phyloP scores from a whole-genome alignment of 257 asterid species.

The Mitragyna speciosa region DNA sequence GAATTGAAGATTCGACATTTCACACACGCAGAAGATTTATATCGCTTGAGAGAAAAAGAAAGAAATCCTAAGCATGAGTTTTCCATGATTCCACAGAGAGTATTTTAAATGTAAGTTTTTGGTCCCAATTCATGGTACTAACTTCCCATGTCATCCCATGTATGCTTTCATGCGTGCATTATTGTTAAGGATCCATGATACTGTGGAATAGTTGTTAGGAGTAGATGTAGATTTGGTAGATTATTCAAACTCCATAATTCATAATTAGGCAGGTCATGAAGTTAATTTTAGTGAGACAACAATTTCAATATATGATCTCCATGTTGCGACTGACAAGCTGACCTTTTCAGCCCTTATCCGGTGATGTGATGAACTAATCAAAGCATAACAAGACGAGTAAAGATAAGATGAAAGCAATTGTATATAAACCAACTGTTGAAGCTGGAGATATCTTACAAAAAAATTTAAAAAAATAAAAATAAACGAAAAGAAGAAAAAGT shows the following conservation, averaged over 20 bases:
- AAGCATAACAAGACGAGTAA: no score
- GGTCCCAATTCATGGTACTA: neutral
- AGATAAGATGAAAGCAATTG: no score
- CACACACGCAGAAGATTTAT: neutral
- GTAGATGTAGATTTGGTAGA: slow-evolving; percentile 16
- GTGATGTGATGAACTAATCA: no score
- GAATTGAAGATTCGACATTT: neutral
- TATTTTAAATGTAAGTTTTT: neutral
- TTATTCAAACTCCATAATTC: neutral
- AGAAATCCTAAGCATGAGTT: neutral
- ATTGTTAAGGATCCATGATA: neutral
- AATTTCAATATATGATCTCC: no score
- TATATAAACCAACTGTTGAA: no score
- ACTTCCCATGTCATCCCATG: no score
- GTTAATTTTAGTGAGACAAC: neutral
- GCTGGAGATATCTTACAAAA: no score
- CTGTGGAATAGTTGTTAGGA: slow-evolving; percentile 6
- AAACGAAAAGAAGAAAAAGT: no score
- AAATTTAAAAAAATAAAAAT: no score
- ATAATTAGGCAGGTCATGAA: neutral
- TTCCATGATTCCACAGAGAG: neutral
- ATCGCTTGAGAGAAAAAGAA: neutral
- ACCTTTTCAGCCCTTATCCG: no score
- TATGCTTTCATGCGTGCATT: neutral
- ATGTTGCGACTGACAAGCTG: no score